phyloP scores from a whole-genome alignment of 768 basidiomycete genomes.

The Amanita muscaria region DNA sequence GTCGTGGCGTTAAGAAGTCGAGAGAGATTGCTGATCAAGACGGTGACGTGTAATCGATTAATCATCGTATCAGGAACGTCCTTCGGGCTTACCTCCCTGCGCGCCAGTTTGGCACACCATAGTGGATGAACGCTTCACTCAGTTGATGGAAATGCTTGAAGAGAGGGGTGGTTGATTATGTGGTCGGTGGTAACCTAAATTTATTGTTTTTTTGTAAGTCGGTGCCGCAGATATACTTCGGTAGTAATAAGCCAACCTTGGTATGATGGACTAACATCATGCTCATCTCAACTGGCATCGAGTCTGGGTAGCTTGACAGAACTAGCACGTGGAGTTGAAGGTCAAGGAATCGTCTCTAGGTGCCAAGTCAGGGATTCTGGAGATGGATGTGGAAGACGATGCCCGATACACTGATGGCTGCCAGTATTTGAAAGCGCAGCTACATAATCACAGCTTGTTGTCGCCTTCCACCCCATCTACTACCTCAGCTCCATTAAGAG shows the following conservation, averaged over 20 bases:
- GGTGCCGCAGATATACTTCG: not conserved
- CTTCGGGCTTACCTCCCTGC: conserved; percentile 1
- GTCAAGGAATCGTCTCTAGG: not conserved
- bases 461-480: too few relatives aligned
- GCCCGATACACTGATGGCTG: not conserved
- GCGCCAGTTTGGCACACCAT: conserved; percentile 1
- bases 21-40: not conserved
- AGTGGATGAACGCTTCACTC: conserved; percentile 1
- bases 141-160: conserved; percentile 5
- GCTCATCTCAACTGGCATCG: conserved; percentile 1
- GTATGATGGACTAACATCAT: not conserved
- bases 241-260: conserved; percentile 3
- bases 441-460: too few relatives aligned
- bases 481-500: too few relatives aligned
- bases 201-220: not conserved
- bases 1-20: conserved; percentile 1
- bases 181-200: not conserved
- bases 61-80: conserved; percentile 2
- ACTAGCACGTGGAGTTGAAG: not conserved
- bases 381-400: not conserved
- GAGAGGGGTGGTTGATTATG: not conserved
- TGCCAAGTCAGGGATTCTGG: not conserved
- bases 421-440: conserved; percentile 1
- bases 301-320: conserved; percentile 1
- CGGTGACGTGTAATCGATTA: not conserved